phyloP scores from a whole-genome alignment of 2,329 filamentous ascomycete species.

The Berkeleyomyces rouxiae region DNA sequence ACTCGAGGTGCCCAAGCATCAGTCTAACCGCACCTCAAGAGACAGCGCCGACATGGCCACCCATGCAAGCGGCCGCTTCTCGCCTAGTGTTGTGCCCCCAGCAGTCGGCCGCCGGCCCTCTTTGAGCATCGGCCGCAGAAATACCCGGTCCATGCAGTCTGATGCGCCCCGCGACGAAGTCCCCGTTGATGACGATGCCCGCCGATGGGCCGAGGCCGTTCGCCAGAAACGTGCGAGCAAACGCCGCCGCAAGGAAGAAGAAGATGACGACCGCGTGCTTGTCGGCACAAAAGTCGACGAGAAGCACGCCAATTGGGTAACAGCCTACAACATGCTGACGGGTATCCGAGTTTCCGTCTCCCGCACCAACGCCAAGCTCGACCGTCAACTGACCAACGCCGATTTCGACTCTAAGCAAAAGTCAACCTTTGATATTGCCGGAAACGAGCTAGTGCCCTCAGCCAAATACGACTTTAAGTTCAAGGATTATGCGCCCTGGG shows the following conservation, averaged over 20 bases:
- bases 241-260: constrained; percentile 62
- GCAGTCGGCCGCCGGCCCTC: constrained; percentile 57
- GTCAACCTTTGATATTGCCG: constrained; percentile 81
- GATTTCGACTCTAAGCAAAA: constrained; percentile 94
- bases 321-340: constrained; percentile 98
- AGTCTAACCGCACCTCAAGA: constrained; percentile 50
- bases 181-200: constrained; percentile 73
- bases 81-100: constrained; percentile 31
- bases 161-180: constrained; percentile 73
- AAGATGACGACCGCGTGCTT: constrained; percentile 86
- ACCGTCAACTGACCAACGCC: constrained; percentile 72
- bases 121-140: constrained; percentile 62
- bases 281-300: constrained; percentile 97
- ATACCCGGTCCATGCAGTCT: constrained; percentile 71
- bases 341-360: constrained; percentile 96
- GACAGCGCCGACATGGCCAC: constrained; percentile 56
- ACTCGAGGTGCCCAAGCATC: constrained; percentile 62
- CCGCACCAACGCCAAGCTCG: constrained; percentile 89
- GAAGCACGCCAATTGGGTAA: constrained; percentile 92
- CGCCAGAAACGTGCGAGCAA: constrained; percentile 83
- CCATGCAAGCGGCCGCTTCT: constrained; percentile 65
- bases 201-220: constrained; percentile 83
- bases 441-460: constrained; percentile 91
- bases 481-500: constrained; percentile 99
- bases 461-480: constrained; percentile 99